These are phyloP conservation scores for Chlorella sorokiniana DNA, from an alignment of 139 green algal species.

Conservation along the genomic window DNA sequence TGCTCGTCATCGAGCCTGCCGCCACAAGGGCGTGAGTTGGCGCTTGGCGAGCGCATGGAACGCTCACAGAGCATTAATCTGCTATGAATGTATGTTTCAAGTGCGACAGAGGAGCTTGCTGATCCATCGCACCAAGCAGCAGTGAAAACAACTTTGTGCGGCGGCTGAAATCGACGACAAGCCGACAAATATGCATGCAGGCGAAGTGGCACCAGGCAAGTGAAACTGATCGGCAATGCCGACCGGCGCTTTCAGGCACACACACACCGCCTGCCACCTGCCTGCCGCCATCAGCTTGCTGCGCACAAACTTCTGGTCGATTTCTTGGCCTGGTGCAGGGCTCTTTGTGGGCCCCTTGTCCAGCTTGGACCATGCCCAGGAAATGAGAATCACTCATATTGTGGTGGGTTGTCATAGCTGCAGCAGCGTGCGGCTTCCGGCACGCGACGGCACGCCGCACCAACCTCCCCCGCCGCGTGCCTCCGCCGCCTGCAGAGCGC, in stretches of 20 bases:
- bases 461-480: not conserved
- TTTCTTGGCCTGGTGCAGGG: conserved; percentile 29
- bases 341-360: conserved; percentile 52
- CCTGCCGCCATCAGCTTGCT: not conserved
- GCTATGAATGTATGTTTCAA: no score
- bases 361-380: conserved; percentile 39
- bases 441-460: not conserved
- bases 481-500: conserved; percentile 6
- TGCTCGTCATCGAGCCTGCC: no score
- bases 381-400: conserved; percentile 62
- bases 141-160: not conserved
- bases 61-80: no score
- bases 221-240: not conserved
- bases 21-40: no score
- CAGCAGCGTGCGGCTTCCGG: no score
- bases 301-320: not conserved
- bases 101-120: no score
- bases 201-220: conserved; percentile 1
- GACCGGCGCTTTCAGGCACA: not conserved
- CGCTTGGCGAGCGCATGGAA: no score
- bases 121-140: no score
- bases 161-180: not conserved
- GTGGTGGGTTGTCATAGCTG: conserved; percentile 63
- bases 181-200: not conserved
- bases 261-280: not conserved